Evolutionary conservation across 2,329 filamentous ascomycete species (phyloP), one percentile per base, ranked within the genome.

Genomic region (Alternaria consortialis): DNA sequence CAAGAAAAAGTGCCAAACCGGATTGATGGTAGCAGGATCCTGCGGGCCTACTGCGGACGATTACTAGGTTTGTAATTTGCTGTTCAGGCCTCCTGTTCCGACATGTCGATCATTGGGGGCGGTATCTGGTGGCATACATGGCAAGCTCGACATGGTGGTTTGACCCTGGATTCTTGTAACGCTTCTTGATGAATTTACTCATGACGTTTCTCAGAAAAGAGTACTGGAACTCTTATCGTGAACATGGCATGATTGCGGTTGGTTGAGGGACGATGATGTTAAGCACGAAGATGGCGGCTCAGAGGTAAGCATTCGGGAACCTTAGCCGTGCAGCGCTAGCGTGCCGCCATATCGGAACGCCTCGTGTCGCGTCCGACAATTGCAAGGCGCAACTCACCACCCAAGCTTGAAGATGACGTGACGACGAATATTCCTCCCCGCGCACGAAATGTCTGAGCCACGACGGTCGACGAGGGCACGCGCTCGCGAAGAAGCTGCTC

Each of bases 401-500:
- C 9, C n/a, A 9, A 25, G 23, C 17, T 17, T 42, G 20, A 17
- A 20, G 29, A 50, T 48, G 40, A 42, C 53, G 56, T 52, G 46
- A 59, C 42, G 40, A 13, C 56, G 20, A 46, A n/a, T 6, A 27
- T 31, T 36, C 17, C 17, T 46, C 27, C n/a, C 37, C 17, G 27
- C 60, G 23, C 60, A 29, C 58, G 47, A 37, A 50, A 78, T 78
- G 76, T 71, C 74, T 59, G 76, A 78, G 67, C 75, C 74, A 40
- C 72, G 76, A 63, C 72, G 76, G 55, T 78, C 76, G 40, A 77
- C 75, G 51, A 69, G 76, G 60, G 66, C 75, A 52, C 75, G 75
- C 46, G 73, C 72, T n/a, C 73, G 74, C 31, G 76, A 77, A 59
- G 76, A 77, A 29, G 75, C 72, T 53, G 69, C 68, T 2, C 69